Conservation (phyloP, 1,284 basidiomycete species). For the Trametes hirsuta region DNA sequence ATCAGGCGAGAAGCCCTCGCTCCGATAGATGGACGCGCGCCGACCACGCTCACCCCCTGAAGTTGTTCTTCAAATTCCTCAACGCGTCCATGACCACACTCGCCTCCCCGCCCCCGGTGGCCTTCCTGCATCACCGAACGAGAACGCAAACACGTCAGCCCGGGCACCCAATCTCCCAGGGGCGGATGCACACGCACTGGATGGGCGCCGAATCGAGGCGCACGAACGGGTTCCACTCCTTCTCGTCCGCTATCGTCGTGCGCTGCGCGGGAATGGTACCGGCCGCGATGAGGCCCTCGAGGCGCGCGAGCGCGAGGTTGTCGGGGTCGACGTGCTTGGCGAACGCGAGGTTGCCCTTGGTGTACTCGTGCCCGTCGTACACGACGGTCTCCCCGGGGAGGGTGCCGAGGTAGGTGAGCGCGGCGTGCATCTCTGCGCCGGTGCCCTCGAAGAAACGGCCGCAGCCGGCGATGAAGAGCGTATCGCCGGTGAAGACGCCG, state of each 20-base stretch:
- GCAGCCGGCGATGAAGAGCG: slow-evolving; percentile 92
- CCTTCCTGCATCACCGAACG: slow-evolving; percentile 39
- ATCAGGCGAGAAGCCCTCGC: not conserved
- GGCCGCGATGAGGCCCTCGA: slow-evolving; percentile 55
- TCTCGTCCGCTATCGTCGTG: slow-evolving; percentile 85
- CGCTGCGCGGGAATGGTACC: slow-evolving; percentile 72
- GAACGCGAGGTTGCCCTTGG: slow-evolving; percentile 68
- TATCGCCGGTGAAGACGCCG: slow-evolving; percentile 95
- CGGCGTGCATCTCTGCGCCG: slow-evolving; percentile 82
- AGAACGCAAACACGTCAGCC: slow-evolving; percentile 1
- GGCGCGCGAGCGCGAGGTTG: slow-evolving; percentile 57
- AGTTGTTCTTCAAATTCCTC: slow-evolving; percentile 85
- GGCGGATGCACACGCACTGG: slow-evolving; percentile 45
- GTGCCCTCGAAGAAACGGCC: slow-evolving; percentile 98
- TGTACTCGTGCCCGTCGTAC: slow-evolving; percentile 95
- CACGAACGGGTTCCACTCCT: slow-evolving; percentile 87
- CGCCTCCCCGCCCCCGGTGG: slow-evolving; percentile 52
- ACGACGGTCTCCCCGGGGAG: slow-evolving; percentile 85
- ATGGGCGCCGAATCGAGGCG: slow-evolving; percentile 61
- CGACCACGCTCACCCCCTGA: slow-evolving; percentile 49
- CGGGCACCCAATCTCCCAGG: not conserved
- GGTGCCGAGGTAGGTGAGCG: slow-evolving; percentile 75
- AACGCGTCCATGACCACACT: slow-evolving; percentile 73
- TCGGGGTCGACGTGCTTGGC: slow-evolving; percentile 68
- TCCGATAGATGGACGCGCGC: not conserved